These are phyloP conservation scores for Achaetomium macrosporum DNA, from an alignment of 2,329 filamentous ascomycete genomes.

Conservation along the genomic window DNA sequence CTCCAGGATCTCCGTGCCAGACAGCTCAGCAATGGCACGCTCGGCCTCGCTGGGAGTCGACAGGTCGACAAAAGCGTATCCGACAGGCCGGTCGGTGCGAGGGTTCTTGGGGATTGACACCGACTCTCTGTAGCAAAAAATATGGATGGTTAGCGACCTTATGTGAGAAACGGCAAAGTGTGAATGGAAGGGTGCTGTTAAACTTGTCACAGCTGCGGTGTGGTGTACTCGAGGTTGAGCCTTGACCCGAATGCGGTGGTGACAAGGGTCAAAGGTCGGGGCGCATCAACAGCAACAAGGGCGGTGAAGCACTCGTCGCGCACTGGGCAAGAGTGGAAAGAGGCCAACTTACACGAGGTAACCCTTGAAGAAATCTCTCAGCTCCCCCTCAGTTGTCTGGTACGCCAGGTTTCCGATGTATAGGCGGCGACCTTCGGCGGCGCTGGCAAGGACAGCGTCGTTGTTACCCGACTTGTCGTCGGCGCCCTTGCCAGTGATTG, in stretches of 20 bases:
- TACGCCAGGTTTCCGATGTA: conserved; percentile 99
- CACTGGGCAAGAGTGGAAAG: neutral
- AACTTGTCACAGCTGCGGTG: neutral
- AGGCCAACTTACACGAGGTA: conserved; percentile 91
- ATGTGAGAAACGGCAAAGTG: neutral
- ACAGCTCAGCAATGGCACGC: conserved; percentile 90
- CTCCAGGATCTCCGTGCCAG: conserved; percentile 94
- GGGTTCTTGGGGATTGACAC: conserved; percentile 99
- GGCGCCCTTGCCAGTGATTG: conserved; percentile 52
- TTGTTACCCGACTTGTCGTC: conserved; percentile 61
- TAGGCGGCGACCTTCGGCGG: conserved; percentile 96
- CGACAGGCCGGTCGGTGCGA: conserved; percentile 95
- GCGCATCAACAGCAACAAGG: too few relatives aligned
- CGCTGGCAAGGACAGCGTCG: conserved; percentile 92
- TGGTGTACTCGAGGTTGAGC: too few relatives aligned
- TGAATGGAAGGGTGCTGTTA: neutral
- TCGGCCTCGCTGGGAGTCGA: conserved; percentile 91
- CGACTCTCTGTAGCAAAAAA: conserved; percentile 65
- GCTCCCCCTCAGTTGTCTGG: conserved; percentile 99
- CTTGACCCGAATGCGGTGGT: too few relatives aligned
- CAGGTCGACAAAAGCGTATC: conserved; percentile 98
- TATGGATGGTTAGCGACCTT: conserved; percentile 31
- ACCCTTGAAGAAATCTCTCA: conserved; percentile 99
- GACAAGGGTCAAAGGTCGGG: too few relatives aligned
- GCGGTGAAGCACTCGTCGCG: too few relatives aligned